These are phyloP conservation scores for Hyparrhenia diplandra DNA, from an alignment of 176 grass and related monocot genomes.

Conservation along the genomic window DNA sequence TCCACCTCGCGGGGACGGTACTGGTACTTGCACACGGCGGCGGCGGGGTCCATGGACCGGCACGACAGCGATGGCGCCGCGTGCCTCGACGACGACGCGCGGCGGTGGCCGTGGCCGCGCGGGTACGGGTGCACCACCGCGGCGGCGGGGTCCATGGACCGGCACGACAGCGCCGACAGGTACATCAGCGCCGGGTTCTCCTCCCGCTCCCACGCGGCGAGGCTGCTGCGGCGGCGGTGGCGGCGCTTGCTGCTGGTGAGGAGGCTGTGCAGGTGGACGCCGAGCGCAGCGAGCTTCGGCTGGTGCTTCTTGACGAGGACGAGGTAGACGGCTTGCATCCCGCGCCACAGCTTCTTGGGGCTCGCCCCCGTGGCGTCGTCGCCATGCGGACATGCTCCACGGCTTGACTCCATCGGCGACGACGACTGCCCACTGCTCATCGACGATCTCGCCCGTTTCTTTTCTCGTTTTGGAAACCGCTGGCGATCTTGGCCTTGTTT, in stretches of 20 bases:
- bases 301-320: slow-evolving; percentile 68
- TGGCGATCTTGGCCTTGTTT: background rate
- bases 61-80: slow-evolving; percentile 35
- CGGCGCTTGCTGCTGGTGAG: slow-evolving; percentile 37
- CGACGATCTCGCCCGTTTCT: background rate
- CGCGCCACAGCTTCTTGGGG: slow-evolving; percentile 53
- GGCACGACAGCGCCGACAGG: slow-evolving; percentile 62
- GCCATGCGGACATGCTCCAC: too few relatives aligned
- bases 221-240: slow-evolving; percentile 11
- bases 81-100: background rate
- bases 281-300: slow-evolving; percentile 57
- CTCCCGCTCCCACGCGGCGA: background rate
- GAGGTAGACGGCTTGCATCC: slow-evolving; percentile 46
- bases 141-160: slow-evolving; percentile 60
- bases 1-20: slow-evolving; percentile 64
- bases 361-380: background rate
- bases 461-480: background rate
- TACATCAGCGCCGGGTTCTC: slow-evolving; percentile 7
- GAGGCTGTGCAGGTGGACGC: slow-evolving; percentile 61
- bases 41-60: slow-evolving; percentile 55
- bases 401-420: slow-evolving; percentile 26
- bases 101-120: background rate
- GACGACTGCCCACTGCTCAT: slow-evolving; percentile 19
- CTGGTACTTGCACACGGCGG: slow-evolving; percentile 43
- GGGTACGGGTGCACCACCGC: slow-evolving; percentile 45